Evolutionary conservation across 768 basidiomycete genomes (phyloP).

Genomic region (Termitomyces bulborhizus): DNA sequence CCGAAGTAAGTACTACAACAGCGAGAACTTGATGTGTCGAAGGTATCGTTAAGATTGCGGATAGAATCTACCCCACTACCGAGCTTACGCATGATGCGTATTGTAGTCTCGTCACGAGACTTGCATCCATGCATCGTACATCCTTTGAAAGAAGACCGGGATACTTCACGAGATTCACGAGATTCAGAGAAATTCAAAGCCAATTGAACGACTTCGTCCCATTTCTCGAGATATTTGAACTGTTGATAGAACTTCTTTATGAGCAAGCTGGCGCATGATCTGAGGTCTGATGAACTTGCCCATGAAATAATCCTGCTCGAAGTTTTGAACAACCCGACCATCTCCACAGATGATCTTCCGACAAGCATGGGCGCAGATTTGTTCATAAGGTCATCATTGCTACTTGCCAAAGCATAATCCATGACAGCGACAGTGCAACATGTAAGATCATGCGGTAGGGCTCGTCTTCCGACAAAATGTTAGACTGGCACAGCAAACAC

Average conservation of each 20-base stretch:
- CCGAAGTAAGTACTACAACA: not conserved
- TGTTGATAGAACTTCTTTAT: not conserved
- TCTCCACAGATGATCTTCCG: not conserved
- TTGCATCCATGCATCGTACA: not conserved
- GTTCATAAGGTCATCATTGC: slow-evolving; percentile 1
- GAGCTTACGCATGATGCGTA: slow-evolving; percentile 1
- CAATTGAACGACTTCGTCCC: not conserved
- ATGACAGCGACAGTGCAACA: not conserved
- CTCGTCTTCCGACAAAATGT: not conserved
- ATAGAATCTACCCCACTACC: slow-evolving; percentile 1
- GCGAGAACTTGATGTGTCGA: not conserved
- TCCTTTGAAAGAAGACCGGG: not conserved
- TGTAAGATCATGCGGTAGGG: not conserved
- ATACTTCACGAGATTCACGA: not conserved
- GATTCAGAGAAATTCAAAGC: not conserved
- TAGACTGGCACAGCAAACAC: not conserved
- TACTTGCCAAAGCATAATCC: not conserved
- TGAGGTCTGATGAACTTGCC: not conserved
- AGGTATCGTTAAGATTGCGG: slow-evolving; percentile 1
- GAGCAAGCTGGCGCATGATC: not conserved
- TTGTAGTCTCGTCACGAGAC: not conserved
- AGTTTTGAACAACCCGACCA: not conserved
- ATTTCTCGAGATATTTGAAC: slow-evolving; percentile 2
- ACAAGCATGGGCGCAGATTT: slow-evolving; percentile 2
- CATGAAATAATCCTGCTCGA: not conserved